Evolutionary conservation across 768 basidiomycete genomes (phyloP).

Genomic region (Dictyophora rubrovolvata): DNA sequence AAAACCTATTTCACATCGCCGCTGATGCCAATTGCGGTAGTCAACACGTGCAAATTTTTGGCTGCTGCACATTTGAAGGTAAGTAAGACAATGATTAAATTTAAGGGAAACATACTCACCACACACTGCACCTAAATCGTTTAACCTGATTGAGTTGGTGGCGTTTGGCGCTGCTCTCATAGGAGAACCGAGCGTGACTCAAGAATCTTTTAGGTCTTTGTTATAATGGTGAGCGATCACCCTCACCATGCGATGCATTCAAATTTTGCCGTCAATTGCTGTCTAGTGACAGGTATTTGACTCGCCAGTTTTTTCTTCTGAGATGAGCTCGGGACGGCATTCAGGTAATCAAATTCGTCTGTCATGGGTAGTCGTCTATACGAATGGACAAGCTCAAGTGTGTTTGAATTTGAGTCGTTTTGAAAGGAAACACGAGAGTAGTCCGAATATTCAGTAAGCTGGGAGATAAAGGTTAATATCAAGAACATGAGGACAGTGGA

Average conservation of each 20-base stretch:
- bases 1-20: neutral
- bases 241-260: constrained; percentile 5
- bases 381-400: neutral
- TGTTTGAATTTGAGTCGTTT: neutral
- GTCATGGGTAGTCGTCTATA: neutral
- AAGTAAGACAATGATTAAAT: neutral
- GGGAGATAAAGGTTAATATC: neutral
- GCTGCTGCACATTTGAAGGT: neutral
- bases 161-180: constrained; percentile 6
- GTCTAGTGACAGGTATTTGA: neutral
- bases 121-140: neutral
- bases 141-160: constrained; percentile 5
- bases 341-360: neutral
- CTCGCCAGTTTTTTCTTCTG: neutral
- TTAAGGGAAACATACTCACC: neutral
- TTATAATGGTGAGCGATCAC: neutral
- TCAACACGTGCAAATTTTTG: constrained; percentile 4
- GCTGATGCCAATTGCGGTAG: constrained; percentile 6
- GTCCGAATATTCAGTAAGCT: neutral
- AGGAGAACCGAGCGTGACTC: neutral
- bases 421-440: neutral
- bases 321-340: neutral
- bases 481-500: neutral
- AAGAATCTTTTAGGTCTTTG: neutral
- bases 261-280: constrained; percentile 3